phyloP scores from a whole-genome alignment of 345 rosid genomes.

The Rhodamnia rubescens region DNA sequence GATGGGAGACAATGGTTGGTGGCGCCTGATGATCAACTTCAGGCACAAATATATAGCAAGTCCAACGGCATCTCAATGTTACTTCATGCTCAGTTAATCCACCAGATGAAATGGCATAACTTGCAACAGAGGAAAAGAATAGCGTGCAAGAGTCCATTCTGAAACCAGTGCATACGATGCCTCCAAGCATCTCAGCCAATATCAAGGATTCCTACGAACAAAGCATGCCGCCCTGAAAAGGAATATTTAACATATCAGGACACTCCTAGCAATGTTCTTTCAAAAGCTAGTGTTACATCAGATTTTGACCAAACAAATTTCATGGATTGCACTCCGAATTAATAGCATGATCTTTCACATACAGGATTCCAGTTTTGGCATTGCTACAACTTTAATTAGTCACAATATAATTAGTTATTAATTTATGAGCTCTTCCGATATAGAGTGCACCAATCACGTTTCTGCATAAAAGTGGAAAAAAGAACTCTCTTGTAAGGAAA shows the following conservation, averaged over 20 bases:
- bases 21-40: background rate
- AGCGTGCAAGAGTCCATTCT: conserved; percentile 41
- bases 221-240: background rate
- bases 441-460: background rate
- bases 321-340: background rate
- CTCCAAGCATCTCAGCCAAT: too few species aligned
- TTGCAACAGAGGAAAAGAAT: background rate
- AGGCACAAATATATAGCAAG: background rate
- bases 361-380: too few species aligned
- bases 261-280: background rate
- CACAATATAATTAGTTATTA: too few species aligned
- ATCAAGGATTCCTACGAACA: conserved; percentile 37
- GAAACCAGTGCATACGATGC: too few species aligned
- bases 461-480: accelerated
- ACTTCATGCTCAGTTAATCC: background rate
- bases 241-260: background rate
- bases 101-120: background rate
- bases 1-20: too few species aligned
- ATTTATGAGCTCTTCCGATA: background rate
- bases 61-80: background rate
- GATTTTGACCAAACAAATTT: background rate
- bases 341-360: background rate
- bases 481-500: background rate
- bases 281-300: background rate
- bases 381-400: too few species aligned